Conservation (phyloP, 345 rosid species). For the Camelina laxa region DNA sequence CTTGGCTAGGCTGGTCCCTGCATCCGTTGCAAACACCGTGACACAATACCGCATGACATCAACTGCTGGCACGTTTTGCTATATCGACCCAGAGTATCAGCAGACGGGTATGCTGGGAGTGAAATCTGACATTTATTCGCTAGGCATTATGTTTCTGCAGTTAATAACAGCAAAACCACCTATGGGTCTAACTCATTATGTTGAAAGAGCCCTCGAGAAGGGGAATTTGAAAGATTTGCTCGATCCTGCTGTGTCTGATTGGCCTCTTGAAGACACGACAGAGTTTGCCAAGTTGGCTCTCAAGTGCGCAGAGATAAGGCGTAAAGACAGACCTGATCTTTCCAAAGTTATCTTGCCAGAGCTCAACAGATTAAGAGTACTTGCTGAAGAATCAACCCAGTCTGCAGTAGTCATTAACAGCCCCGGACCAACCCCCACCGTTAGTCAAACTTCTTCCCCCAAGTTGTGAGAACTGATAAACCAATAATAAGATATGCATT, state of each 20-base stretch:
- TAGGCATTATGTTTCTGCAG: constrained; percentile 82
- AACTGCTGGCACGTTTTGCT: constrained; percentile 91
- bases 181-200: constrained; percentile 80
- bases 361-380: constrained; percentile 62
- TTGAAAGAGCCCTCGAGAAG: constrained; percentile 63
- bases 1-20: constrained; percentile 87
- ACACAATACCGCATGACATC: constrained; percentile 90
- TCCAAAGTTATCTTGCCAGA: constrained; percentile 69
- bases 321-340: constrained; percentile 87
- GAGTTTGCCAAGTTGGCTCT: constrained; percentile 65
- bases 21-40: constrained; percentile 72
- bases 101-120: constrained; percentile 90
- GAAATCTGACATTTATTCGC: constrained; percentile 81
- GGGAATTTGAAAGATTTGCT: constrained; percentile 59
- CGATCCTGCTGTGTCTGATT: constrained; percentile 68
- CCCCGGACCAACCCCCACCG: constrained; percentile 46
- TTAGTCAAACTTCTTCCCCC: constrained; percentile 41
- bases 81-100: constrained; percentile 92
- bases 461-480: constrained; percentile 33
- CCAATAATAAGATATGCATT: constrained; percentile 17
- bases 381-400: constrained; percentile 60
- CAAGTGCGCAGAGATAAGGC: constrained; percentile 72
- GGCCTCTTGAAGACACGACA: constrained; percentile 84
- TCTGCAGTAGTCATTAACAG: constrained; percentile 38
- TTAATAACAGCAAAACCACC: constrained; percentile 73